Evolutionary conservation across 2,329 filamentous ascomycete genomes (phyloP), one percentile per base, ranked within the genome.

Genomic region (Epichloe gansuensis): DNA sequence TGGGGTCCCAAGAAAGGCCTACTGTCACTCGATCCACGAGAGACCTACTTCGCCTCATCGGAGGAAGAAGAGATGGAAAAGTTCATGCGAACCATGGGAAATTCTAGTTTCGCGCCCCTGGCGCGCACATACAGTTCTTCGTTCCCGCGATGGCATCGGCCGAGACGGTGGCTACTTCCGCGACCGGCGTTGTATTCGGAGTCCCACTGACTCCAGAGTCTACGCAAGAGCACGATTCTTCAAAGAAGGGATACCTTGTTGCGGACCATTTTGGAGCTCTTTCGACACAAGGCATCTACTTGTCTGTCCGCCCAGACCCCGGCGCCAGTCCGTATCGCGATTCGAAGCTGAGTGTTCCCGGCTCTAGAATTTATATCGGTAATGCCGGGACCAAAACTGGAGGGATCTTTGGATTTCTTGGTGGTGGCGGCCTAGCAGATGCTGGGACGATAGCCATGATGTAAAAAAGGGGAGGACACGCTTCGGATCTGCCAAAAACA

Each of bases 1-100:
- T 94, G 88, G 88, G 88, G 88, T 15, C 73, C 78, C 52, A 93
- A 91, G 65, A 82, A 85, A 60, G 88, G 88, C 0, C 71, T 94
- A 0, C 70, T 94, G 3, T 88, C 88, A 5, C 74, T 94, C 4
- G 88, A 93, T 61, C 86, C 88, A 3, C 77, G 88, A 57, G 75
- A 72, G 15, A 72, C 65, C 21, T 78, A 79, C 59, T 69, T 70
- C 17, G 63, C 72, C 7, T 50, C 65, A 0, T 64, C 69, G 1
- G 73, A 76, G 41, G 70, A 80, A 37, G 74, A 78, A 21, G 70
- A 74, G 50, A 71, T 83, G 58, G 69, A 76, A 38, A 70, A 67
- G 56, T 81, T 82, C 55, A 74, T 81, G 57, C 68, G 70, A 46
- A 72, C 72, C 9, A 73, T 81, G 60, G 61, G 64, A 48, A 65